Percentiles rank a stretch among this genome's conserved stretches.
These are phyloP conservation scores for Apostasia ramifera DNA, from an alignment of 106 monocot species.

Conservation along the genomic window DNA sequence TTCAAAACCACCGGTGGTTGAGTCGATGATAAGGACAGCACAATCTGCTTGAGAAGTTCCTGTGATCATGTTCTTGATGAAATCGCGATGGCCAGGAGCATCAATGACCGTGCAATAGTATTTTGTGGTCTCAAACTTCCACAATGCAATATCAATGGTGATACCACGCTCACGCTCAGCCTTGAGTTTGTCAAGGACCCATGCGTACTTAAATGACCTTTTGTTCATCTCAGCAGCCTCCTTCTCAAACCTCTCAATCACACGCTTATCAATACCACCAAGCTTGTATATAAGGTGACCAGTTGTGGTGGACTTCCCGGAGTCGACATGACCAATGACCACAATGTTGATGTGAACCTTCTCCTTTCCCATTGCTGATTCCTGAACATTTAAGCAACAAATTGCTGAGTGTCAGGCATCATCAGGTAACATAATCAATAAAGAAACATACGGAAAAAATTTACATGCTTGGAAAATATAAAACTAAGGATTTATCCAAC, in stretches of 20 bases:
- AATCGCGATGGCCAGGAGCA: slow-evolving; percentile 19
- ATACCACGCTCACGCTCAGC: slow-evolving; percentile 19
- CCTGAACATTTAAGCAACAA: too few relatives aligned
- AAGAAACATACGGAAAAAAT: too few relatives aligned
- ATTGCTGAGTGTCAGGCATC: too few relatives aligned
- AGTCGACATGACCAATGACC: slow-evolving; percentile 9
- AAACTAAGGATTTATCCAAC: too few relatives aligned
- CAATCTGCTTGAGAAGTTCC: slow-evolving; percentile 20
- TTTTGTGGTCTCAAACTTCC: slow-evolving; percentile 24
- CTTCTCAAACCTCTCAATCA: slow-evolving; percentile 10
- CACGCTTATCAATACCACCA: slow-evolving; percentile 9
- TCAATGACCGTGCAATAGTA: slow-evolving; percentile 22
- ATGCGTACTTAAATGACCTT: slow-evolving; percentile 24
- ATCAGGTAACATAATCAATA: too few relatives aligned
- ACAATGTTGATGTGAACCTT: slow-evolving; percentile 10
- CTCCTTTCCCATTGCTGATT: slow-evolving; percentile 8
- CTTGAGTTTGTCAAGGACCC: slow-evolving; percentile 25
- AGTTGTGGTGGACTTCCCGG: slow-evolving; percentile 3
- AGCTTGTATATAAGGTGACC: slow-evolving; percentile 11
- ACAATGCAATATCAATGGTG: slow-evolving; percentile 19
- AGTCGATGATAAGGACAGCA: slow-evolving; percentile 17
- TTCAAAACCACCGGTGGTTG: slow-evolving; percentile 17
- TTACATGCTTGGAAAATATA: too few relatives aligned
- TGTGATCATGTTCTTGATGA: slow-evolving; percentile 21
- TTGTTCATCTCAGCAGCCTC: slow-evolving; percentile 16